Base-by-base conservation (phyloP, 768 basidiomycete genomes). In the Phaeolepiota aurea region DNA sequence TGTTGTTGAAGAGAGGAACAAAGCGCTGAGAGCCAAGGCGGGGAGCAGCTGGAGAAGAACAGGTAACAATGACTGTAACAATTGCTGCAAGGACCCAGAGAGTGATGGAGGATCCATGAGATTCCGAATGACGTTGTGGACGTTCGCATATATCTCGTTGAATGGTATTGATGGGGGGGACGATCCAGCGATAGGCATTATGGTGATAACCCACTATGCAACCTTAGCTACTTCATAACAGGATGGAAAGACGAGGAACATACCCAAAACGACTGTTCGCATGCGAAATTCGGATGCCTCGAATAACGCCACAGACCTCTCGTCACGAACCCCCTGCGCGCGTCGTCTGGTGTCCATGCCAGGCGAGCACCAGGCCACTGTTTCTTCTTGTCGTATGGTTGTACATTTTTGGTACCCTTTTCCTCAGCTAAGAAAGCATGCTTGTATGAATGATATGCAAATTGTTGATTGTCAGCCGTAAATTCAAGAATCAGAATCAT, bases 401-500 rank as follows among this genome's bases (percentile, higher is more conserved):
- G 50, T 9, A 60, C 58, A 3, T 56, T 55, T 40, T 63, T 53
- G 21, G 56, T 43, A 36, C 54, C 52, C 48, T 50, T 51, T 47
- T 66, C 46, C 47, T 56, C 48, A 1, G 62, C 58, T 13, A 66
- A 40, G 54, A 45, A 63, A 13, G 56, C 57, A 44, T 78, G 77
- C 58, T 98, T 97, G 61, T 79, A 85, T 0, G 74, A 74, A 47
- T 89, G 87, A 60, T 71, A 94, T 2, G 83, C 77, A 58, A 76
- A 92, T 51, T 97, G 94, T 56, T 92, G 88, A 49, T 93, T 91
- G 58, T 98, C 94, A 3, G 93, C 75, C 1, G 74, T 78, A 62
- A 87, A 90, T 55, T 98, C 93, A 23, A 79, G 47, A 1, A 63
- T 69, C 33, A 94, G 57, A 12, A 76, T 62, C 12, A 71, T 41